Percentiles rank a stretch among this genome's conserved stretches.
These are phyloP conservation scores for Elongisporangium anandrum DNA, from an alignment of 352 stramenopile species.

Conservation along the genomic window DNA sequence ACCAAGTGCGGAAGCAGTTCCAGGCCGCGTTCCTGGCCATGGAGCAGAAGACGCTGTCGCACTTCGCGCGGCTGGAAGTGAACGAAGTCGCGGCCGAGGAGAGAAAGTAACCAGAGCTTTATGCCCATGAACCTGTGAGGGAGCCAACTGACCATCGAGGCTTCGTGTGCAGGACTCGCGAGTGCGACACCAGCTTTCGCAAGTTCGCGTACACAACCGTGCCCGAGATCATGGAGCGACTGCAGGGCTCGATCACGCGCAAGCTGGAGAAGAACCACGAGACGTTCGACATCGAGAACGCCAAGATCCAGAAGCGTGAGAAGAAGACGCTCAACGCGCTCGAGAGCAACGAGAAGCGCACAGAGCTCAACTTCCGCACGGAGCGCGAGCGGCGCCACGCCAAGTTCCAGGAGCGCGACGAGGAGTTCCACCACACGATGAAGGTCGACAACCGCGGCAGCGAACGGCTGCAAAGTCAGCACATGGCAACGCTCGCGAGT, in stretches of 20 bases:
- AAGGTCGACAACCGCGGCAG: conserved; percentile 52
- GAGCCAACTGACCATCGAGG: too few relatives aligned
- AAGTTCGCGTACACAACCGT: conserved; percentile 82
- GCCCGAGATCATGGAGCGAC: conserved; percentile 84
- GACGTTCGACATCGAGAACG: conserved; percentile 92
- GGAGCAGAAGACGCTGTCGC: conserved; percentile 52
- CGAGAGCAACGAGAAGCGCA: conserved; percentile 58
- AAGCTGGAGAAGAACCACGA: conserved; percentile 89
- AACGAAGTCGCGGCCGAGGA: conserved; percentile 45
- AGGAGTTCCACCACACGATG: conserved; percentile 68
- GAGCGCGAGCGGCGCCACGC: conserved; percentile 52
- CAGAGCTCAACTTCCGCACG: conserved; percentile 53
- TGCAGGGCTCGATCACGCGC: conserved; percentile 84
- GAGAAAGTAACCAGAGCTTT: conserved; percentile 19
- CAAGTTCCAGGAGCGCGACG: conserved; percentile 60
- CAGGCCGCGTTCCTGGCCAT: conserved; percentile 40
- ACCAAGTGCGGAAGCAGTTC: conserved; percentile 42
- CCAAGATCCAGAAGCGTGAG: conserved; percentile 89
- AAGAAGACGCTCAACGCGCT: conserved; percentile 79
- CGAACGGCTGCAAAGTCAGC: conserved; percentile 38
- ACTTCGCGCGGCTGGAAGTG: conserved; percentile 54
- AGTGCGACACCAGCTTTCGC: conserved; percentile 45
- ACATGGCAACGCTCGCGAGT: conserved; percentile 46
- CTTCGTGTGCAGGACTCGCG: conserved; percentile 33
- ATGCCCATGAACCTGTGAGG: neutral